Evolutionary conservation across 225 moss, liverwort and hornwort genomes (phyloP).

Genomic region (Physcomitrium patens): DNA sequence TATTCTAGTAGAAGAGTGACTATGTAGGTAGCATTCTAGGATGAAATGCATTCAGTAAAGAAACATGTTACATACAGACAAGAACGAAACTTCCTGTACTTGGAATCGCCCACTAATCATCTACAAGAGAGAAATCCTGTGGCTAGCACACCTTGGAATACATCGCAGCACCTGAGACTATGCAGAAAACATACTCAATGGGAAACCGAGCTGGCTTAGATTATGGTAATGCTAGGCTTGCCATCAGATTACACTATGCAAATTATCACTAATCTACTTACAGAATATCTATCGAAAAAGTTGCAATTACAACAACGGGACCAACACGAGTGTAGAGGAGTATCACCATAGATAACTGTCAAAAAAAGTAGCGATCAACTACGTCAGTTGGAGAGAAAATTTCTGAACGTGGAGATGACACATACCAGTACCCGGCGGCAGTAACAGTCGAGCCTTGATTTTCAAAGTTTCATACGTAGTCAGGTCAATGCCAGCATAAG

Average conservation of each 20-base stretch:
- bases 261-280: background rate
- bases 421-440: conserved; percentile 71
- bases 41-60: no score
- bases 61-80: background rate
- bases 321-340: background rate
- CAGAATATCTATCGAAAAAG: background rate
- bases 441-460: conserved; percentile 66
- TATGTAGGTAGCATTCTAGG: background rate
- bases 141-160: background rate
- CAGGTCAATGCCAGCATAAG: conserved; percentile 95
- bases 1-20: conserved; percentile 1
- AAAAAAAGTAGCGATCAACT: background rate
- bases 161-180: background rate
- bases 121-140: background rate
- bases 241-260: background rate
- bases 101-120: background rate
- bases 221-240: conserved; percentile 13
- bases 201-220: conserved; percentile 1
- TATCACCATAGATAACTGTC: background rate
- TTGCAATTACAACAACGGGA: background rate
- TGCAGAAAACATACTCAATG: background rate
- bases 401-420: background rate
- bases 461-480: conserved; percentile 92
- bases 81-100: background rate
- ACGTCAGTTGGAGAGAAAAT: background rate